phyloP scores from a whole-genome alignment of 2,329 filamentous ascomycete genomes.

The Cercospora sp. region DNA sequence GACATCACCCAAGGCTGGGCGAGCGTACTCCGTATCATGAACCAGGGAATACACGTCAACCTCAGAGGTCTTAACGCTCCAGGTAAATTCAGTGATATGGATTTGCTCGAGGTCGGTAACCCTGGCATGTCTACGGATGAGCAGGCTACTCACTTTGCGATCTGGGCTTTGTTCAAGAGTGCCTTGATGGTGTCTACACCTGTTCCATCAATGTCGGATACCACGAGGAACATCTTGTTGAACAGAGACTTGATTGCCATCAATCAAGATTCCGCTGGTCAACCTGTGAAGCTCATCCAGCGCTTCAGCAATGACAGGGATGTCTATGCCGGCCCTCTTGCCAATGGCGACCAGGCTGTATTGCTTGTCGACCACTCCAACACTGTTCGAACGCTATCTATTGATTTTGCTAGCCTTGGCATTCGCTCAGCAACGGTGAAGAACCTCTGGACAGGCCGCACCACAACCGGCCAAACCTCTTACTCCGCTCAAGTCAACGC shows the following conservation, averaged over 20 bases:
- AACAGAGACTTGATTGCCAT: slow-evolving; percentile 59
- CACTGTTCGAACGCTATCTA: slow-evolving; percentile 33
- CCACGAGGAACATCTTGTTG: slow-evolving; percentile 37
- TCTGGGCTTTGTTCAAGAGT: slow-evolving; percentile 38
- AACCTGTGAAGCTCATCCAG: slow-evolving; percentile 53
- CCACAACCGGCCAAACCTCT: slow-evolving; percentile 18
- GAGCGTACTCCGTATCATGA: slow-evolving; percentile 36
- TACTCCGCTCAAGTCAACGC: slow-evolving; percentile 33
- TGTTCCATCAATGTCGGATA: slow-evolving; percentile 23
- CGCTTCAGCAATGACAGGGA: slow-evolving; percentile 45
- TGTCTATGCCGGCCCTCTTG: slow-evolving; percentile 43
- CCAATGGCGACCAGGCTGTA: slow-evolving; percentile 40
- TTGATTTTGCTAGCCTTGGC: slow-evolving; percentile 39
- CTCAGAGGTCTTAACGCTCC: slow-evolving; percentile 32
- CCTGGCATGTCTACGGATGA: slow-evolving; percentile 35
- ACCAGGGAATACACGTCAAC: slow-evolving; percentile 36
- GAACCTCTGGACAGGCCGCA: slow-evolving; percentile 41
- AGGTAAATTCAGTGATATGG: slow-evolving; percentile 35
- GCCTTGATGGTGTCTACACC: slow-evolving; percentile 33
- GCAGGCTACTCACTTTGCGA: slow-evolving; percentile 36
- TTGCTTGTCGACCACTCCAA: slow-evolving; percentile 45
- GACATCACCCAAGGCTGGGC: slow-evolving; percentile 37
- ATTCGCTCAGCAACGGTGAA: slow-evolving; percentile 40
- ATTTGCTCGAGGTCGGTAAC: slow-evolving; percentile 37
- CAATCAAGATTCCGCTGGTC: slow-evolving; percentile 58